Percentiles rank a stretch among this genome's conserved stretches.
phyloP scores from a whole-genome alignment of 805 yeast species.

The Barnettozyma sucrosica region DNA sequence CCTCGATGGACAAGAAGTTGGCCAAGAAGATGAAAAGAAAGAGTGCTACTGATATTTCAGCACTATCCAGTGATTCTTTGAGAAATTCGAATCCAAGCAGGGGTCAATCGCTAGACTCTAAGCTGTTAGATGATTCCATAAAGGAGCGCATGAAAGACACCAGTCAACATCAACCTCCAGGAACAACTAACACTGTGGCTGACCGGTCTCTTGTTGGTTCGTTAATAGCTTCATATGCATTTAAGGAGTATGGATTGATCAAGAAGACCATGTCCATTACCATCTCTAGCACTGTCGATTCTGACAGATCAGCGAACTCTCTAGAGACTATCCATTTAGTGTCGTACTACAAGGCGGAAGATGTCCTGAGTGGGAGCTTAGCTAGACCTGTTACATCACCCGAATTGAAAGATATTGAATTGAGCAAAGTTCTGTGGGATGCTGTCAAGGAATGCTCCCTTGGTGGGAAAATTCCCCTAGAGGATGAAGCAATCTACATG shows the following conservation, averaged over 20 bases:
- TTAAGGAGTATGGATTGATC: conserved; percentile 66
- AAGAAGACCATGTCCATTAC: conserved; percentile 68
- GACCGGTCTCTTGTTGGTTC: conserved; percentile 48
- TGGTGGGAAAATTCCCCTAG: conserved; percentile 47
- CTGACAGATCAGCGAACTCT: conserved; percentile 16
- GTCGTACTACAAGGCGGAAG: conserved; percentile 72
- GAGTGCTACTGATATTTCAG: conserved; percentile 3
- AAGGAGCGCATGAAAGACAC: not conserved
- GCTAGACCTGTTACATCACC: conserved; percentile 51
- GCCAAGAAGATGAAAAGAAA: conserved; percentile 9
- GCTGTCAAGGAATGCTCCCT: conserved; percentile 54
- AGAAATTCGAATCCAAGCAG: not conserved
- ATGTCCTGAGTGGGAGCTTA: conserved; percentile 55
- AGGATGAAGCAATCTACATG: conserved; percentile 45
- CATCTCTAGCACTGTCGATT: conserved; percentile 16
- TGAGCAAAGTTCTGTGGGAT: conserved; percentile 44
- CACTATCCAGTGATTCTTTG: not conserved
- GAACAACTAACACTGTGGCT: conserved; percentile 3
- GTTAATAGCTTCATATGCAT: conserved; percentile 53
- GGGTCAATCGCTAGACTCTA: not conserved
- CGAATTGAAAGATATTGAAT: conserved; percentile 40
- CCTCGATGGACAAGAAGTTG: not conserved
- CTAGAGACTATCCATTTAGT: conserved; percentile 62
- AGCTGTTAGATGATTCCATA: not conserved
- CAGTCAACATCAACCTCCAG: conserved; percentile 4